Evolutionary conservation across 768 basidiomycete species (phyloP).

Genomic region (Mycena floridula): DNA sequence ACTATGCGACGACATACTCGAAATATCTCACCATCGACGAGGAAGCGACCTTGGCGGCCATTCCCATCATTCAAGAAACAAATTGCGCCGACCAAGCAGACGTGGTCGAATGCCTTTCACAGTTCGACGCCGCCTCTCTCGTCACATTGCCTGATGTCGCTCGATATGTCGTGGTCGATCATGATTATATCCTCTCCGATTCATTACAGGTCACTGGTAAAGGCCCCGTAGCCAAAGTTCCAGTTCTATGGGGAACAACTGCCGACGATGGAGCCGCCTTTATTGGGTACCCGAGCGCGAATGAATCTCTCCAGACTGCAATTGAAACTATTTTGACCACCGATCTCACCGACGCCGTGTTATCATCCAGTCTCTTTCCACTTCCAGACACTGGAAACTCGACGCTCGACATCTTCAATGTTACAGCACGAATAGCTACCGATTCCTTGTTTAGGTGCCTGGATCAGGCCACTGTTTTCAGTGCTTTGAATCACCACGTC

Average conservation of each 20-base stretch:
- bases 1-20: conserved; percentile 42
- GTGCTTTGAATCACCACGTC: conserved; percentile 32
- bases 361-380: conserved; percentile 34
- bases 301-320: conserved; percentile 9
- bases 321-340: conserved; percentile 13
- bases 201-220: conserved; percentile 33
- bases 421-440: conserved; percentile 36
- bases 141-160: conserved; percentile 21
- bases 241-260: conserved; percentile 46
- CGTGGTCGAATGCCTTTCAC: conserved; percentile 31
- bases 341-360: conserved; percentile 13
- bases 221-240: conserved; percentile 34
- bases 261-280: conserved; percentile 45
- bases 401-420: conserved; percentile 38
- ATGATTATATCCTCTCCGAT: conserved; percentile 33
- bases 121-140: conserved; percentile 26
- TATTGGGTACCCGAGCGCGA: conserved; percentile 26
- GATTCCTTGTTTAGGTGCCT: conserved; percentile 42
- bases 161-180: conserved; percentile 38
- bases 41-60: conserved; percentile 25
- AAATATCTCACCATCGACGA: conserved; percentile 41
- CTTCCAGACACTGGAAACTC: conserved; percentile 26
- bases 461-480: conserved; percentile 42
- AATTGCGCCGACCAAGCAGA: conserved; percentile 30
- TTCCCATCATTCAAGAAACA: conserved; percentile 29